Conservation (phyloP, 306 rosid species). For the Quercus alba region DNA sequence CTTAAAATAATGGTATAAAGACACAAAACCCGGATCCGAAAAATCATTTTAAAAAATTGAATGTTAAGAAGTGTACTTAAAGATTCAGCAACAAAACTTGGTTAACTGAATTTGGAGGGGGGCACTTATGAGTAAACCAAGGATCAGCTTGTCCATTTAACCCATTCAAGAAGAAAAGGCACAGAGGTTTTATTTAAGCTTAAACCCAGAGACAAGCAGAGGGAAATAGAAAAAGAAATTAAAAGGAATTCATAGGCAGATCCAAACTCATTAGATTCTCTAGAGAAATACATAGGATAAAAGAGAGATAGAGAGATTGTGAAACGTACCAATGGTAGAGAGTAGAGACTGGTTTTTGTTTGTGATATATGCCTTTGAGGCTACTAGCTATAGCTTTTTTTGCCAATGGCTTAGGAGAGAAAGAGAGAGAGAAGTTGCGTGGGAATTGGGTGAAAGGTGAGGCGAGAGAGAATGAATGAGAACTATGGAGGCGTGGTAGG, state of each 20-base stretch:
- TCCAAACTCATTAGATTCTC: background rate
- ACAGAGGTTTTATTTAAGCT: too few species aligned
- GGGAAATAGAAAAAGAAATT: background rate
- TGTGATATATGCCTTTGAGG: background rate
- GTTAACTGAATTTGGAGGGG: too few species aligned
- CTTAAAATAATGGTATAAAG: background rate
- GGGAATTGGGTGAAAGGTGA: background rate
- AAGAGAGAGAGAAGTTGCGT: background rate
- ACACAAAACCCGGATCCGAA: background rate
- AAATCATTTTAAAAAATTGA: too few species aligned
- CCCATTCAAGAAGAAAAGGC: too few species aligned
- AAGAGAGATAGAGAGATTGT: background rate
- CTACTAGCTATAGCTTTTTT: background rate
- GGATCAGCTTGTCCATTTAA: too few species aligned
- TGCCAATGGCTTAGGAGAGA: constrained; percentile 16
- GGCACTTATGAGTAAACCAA: too few species aligned
- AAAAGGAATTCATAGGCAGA: background rate
- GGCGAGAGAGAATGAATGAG: too few species aligned
- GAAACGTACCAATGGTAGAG: constrained; percentile 3
- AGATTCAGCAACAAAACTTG: too few species aligned
- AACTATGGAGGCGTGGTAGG: background rate
- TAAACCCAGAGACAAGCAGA: background rate
- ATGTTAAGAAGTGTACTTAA: too few species aligned
- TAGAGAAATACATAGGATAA: background rate
- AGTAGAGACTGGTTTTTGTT: background rate